Percentiles rank a stretch among this genome's conserved stretches.
Conservation (phyloP, 345 rosid genomes). For the Hibiscus tridactylites region DNA sequence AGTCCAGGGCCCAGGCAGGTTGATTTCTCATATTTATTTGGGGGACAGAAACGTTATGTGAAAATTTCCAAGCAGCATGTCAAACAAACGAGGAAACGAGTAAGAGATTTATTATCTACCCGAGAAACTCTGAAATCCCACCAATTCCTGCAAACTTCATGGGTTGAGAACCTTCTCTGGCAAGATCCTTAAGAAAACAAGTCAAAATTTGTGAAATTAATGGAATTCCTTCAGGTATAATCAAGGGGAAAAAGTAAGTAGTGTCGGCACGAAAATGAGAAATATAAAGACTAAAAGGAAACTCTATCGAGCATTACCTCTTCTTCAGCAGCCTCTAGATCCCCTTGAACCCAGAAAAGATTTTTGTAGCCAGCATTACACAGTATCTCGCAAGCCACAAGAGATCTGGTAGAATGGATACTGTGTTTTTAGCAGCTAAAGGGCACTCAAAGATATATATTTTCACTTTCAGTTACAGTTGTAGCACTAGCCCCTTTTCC, state of each 20-base stretch:
- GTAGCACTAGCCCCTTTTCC: neutral
- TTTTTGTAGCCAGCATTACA: conserved; percentile 66
- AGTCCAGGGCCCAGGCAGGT: neutral
- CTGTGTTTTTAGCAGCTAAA: neutral
- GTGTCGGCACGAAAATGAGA: neutral
- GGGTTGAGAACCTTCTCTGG: conserved; percentile 68
- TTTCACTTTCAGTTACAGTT: neutral
- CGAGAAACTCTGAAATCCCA: conserved; percentile 83
- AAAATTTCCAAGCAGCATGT: neutral
- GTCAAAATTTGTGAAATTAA: conserved; percentile 5
- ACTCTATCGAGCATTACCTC: conserved; percentile 36
- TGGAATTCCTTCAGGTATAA: neutral
- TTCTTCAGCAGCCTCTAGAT: conserved; percentile 79
- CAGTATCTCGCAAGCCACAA: conserved; percentile 84
- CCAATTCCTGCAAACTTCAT: conserved; percentile 84
- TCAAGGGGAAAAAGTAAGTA: neutral
- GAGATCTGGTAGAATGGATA: conserved; percentile 39
- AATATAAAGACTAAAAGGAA: conserved; percentile 13
- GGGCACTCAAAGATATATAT: neutral
- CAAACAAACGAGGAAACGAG: neutral
- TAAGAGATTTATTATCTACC: conserved; percentile 30
- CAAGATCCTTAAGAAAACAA: conserved; percentile 55
- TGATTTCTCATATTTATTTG: neutral
- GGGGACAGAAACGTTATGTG: neutral
- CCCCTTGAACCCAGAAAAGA: conserved; percentile 92